A percentile compares a stretch with the other conserved stretches of the same genome.
These are phyloP conservation scores for Xylaria acuta DNA, from an alignment of 495 filamentous ascomycete genomes.

Conservation along the genomic window DNA sequence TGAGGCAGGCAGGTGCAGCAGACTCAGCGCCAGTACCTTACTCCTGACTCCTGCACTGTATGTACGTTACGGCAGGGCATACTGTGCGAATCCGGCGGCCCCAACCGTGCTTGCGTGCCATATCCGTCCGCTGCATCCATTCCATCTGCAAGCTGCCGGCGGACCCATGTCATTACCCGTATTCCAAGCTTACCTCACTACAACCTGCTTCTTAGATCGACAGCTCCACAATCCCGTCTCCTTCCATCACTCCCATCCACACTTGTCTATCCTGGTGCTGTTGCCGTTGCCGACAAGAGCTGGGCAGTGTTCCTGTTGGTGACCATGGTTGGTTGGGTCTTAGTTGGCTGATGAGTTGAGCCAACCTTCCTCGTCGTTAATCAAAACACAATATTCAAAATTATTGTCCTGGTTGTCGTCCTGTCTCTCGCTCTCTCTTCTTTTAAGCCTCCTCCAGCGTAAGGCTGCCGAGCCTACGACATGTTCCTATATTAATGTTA, in stretches of 20 bases:
- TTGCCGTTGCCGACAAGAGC: constrained; percentile 8
- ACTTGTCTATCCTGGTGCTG: constrained; percentile 15
- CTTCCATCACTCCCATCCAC: constrained; percentile 16
- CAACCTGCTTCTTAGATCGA: constrained; percentile 23
- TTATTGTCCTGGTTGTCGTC: not conserved
- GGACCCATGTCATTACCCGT: constrained; percentile 27
- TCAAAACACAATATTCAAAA: constrained; percentile 10
- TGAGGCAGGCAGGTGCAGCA: constrained; percentile 9
- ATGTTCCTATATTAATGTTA: constrained; percentile 18
- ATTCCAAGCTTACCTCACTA: constrained; percentile 24
- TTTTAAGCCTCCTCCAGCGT: constrained; percentile 1
- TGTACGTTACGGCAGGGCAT: not conserved
- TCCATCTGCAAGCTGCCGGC: constrained; percentile 17
- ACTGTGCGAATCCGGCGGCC: not conserved
- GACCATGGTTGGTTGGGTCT: constrained; percentile 19
- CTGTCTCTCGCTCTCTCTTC: not conserved
- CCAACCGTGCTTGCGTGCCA: constrained; percentile 11
- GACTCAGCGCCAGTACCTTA: not conserved
- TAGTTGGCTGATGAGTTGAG: constrained; percentile 22
- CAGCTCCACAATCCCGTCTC: constrained; percentile 26
- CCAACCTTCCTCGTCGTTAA: constrained; percentile 10
- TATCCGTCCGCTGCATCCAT: constrained; percentile 8
- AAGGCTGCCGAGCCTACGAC: not conserved
- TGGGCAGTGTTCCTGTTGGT: constrained; percentile 17
- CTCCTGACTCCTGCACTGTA: too few species aligned